Base-by-base conservation (phyloP, 2,329 filamentous ascomycete genomes). In the Diaporthe ampelina region DNA sequence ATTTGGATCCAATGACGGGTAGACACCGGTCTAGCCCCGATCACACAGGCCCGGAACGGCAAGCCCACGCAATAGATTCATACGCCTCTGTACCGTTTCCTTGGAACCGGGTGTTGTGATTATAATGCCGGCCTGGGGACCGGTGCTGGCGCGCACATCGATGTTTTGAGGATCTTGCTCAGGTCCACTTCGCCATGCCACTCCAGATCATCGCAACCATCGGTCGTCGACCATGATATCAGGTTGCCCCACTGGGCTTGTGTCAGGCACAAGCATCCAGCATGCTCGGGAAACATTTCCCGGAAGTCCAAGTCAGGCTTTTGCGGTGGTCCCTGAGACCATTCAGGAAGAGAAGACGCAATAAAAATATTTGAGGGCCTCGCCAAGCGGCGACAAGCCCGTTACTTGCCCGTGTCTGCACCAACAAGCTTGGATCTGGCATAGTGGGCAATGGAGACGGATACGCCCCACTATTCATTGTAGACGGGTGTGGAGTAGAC, bases 1-100 rank as follows among this genome's bases (percentile, higher is more conserved):
- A 52, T 71, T 32, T 43, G 56, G 56, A 29, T 40, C 32, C 45
- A 52, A 63, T 37, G 45, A 43, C 57, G 57, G 69, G 45, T 72
- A 72, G 57, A 63, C 54, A 63, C 24, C 32, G 29, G 32, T 6
- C 56, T 48, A 71, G 69, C 6, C 69, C 40, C 13, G 35, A 32
- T 35, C 37, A 21, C 24, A 8, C 19, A 13, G 10, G 61, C 61
- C 43, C 29, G 29, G 11, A 32, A 35, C 11, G 15, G 21, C 61
- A 48, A 48, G 26, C 61, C 43, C 24, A 50, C n/a, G 61, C 61
- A 67, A 26, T 24, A 50, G 40, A 24, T 37, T 21, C 61, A 37
- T 35, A 17, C 29, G 50, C 19, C 15, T 48, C 43, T 50, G 26
- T 35, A 67, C 43, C 43, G 8, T 52, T 50, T 50, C 61, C 43